These are phyloP conservation scores for Lepidopterella palustris DNA, from an alignment of 495 filamentous ascomycete genomes.

Conservation along the genomic window DNA sequence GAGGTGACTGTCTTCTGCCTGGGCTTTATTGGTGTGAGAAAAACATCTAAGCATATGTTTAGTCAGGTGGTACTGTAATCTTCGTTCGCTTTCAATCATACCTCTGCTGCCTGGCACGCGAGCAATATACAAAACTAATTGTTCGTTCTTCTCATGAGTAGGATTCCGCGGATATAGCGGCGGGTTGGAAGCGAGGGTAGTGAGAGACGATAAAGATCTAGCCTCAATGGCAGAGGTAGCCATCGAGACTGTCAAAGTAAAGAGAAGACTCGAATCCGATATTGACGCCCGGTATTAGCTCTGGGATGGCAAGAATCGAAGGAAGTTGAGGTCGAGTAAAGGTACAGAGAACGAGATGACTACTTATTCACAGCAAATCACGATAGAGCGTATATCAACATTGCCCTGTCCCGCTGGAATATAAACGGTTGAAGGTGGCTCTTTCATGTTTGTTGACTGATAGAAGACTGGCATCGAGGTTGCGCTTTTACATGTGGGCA, in stretches of 20 bases:
- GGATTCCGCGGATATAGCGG: constrained; percentile 73
- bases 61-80: constrained; percentile 3
- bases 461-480: neutral
- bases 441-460: neutral
- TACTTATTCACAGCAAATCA: neutral
- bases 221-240: constrained; percentile 55
- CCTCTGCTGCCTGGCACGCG: constrained; percentile 86
- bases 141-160: constrained; percentile 55
- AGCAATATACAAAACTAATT: constrained; percentile 81
- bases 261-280: neutral
- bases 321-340: neutral
- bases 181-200: constrained; percentile 75
- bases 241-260: constrained; percentile 8
- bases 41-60: constrained; percentile 58
- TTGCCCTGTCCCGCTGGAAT: neutral
- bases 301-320: neutral
- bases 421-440: neutral
- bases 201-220: constrained; percentile 72
- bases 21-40: constrained; percentile 87
- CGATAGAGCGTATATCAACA: neutral
- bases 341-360: neutral
- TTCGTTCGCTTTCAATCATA: constrained; percentile 37
- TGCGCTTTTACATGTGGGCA: neutral
- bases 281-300: neutral
- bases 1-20: constrained; percentile 78